phyloP scores from a whole-genome alignment of 1,284 basidiomycete genomes.

The Vanrija pseudolonga region DNA sequence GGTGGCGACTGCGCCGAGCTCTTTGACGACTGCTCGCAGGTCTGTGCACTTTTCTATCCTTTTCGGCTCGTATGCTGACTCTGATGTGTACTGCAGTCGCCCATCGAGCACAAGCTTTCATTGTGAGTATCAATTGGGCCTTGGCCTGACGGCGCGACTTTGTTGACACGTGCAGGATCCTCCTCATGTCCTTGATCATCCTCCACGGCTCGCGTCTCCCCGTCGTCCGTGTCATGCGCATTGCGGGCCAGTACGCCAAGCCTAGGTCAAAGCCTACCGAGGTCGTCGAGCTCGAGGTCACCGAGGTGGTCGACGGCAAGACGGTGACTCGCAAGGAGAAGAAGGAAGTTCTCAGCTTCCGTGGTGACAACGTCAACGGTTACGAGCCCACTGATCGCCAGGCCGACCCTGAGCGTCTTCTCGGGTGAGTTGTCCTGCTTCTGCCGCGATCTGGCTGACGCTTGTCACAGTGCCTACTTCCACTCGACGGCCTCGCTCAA shows the following conservation, averaged over 20 bases:
- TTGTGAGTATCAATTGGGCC: slow-evolving; percentile 51
- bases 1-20: slow-evolving; percentile 96
- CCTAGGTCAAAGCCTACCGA: slow-evolving; percentile 86
- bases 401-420: slow-evolving; percentile 80
- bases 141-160: too few relatives aligned
- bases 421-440: slow-evolving; percentile 48
- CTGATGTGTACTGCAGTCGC: slow-evolving; percentile 57
- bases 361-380: slow-evolving; percentile 96
- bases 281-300: slow-evolving; percentile 60
- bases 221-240: slow-evolving; percentile 86
- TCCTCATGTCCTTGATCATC: slow-evolving; percentile 91
- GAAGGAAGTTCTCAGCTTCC: slow-evolving; percentile 50
- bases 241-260: slow-evolving; percentile 96
- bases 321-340: slow-evolving; percentile 27
- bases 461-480: slow-evolving; percentile 74
- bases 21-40: slow-evolving; percentile 84
- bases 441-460: background rate
- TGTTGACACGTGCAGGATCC: slow-evolving; percentile 52
- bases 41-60: slow-evolving; percentile 45
- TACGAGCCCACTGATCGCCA: slow-evolving; percentile 64
- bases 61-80: background rate
- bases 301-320: slow-evolving; percentile 40
- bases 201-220: slow-evolving; percentile 89
- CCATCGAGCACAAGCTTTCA: slow-evolving; percentile 90
- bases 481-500: slow-evolving; percentile 92